Conservation (phyloP, 106 monocot species). For the Dendrobium officinale region DNA sequence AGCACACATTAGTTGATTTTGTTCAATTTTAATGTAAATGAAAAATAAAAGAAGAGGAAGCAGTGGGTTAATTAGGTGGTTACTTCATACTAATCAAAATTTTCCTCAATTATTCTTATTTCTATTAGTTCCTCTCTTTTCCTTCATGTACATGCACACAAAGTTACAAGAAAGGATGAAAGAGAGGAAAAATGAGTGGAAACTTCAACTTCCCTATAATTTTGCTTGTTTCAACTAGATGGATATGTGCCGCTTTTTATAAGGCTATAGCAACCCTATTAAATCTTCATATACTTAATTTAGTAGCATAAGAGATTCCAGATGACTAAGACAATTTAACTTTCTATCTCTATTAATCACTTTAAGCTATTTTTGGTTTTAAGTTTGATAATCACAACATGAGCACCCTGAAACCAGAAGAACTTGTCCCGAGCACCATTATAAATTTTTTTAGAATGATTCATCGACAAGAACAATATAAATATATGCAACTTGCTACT, state of each 20-base stretch:
- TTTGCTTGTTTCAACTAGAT: background rate
- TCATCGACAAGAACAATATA: background rate
- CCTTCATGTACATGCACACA: background rate
- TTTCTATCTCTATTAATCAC: background rate
- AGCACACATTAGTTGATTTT: background rate
- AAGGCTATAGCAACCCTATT: background rate
- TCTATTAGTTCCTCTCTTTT: background rate
- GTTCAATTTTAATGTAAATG: background rate
- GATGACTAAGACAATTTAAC: background rate
- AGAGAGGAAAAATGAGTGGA: background rate
- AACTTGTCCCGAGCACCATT: background rate
- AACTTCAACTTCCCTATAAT: background rate
- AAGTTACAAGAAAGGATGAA: background rate
- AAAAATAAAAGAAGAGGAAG: no score
- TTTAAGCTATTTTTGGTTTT: background rate
- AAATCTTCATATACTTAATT: background rate
- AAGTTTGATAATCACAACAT: background rate
- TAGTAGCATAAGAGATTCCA: background rate
- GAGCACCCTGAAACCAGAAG: background rate
- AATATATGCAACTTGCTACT: no score
- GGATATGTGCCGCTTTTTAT: background rate
- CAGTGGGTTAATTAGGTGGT: background rate
- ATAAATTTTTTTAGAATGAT: background rate
- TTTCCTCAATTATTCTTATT: background rate
- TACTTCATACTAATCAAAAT: background rate